Percentiles rank a stretch among this genome's conserved stretches.
Evolutionary conservation across 192 early-diverging fungal species (phyloP).

Genomic region (Obelidium mucronatum): DNA sequence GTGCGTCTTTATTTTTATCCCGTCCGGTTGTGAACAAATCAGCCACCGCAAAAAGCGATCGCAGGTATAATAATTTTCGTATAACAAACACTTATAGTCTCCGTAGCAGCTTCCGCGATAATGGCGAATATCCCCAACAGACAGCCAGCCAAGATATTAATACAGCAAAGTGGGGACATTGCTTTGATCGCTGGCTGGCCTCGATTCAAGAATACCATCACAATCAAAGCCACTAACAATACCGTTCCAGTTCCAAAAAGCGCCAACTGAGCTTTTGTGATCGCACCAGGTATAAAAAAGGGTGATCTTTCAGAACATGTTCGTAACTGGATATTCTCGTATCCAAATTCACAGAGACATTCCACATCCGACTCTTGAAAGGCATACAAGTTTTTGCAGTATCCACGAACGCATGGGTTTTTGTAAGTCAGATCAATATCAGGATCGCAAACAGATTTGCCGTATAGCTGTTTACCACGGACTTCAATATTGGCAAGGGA

Average conservation of each 20-base stretch:
- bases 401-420: not conserved
- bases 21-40: too few relatives aligned
- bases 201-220: not conserved
- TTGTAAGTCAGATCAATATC: not conserved
- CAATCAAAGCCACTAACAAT: not conserved
- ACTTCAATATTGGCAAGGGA: not conserved
- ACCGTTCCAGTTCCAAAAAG: not conserved
- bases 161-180: not conserved
- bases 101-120: not conserved
- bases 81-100: not conserved
- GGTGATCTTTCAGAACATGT: not conserved
- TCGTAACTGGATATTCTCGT: not conserved
- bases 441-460: not conserved
- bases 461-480: not conserved
- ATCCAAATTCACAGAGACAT: slow-evolving; percentile 1
- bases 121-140: not conserved
- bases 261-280: not conserved
- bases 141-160: not conserved
- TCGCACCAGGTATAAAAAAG: not conserved
- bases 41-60: not conserved
- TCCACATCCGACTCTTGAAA: not conserved
- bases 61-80: not conserved
- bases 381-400: not conserved
- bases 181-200: not conserved
- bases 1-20: too few relatives aligned